A percentile compares a stretch with the other conserved stretches of the same genome.
phyloP scores from a whole-genome alignment of 2,329 filamentous ascomycete species.

The Colletotrichum cordylinicola region DNA sequence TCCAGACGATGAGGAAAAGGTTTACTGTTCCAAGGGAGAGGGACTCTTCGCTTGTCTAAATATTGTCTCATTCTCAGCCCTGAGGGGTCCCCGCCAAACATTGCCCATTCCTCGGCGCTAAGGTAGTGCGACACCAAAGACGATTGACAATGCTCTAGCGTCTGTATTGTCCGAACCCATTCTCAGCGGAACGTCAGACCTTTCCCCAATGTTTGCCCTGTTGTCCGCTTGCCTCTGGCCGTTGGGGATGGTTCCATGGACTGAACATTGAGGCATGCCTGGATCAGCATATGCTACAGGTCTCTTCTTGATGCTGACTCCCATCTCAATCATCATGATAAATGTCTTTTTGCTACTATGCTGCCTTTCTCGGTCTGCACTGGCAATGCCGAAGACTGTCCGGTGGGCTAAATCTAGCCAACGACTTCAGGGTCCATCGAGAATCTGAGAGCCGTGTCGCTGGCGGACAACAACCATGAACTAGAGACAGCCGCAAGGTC shows the following conservation, averaged over 20 bases:
- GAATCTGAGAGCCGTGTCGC: neutral
- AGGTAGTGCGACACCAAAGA: neutral
- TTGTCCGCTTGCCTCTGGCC: neutral
- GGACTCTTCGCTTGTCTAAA: neutral
- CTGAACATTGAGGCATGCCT: neutral
- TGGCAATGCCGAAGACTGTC: neutral
- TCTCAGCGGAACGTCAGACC: neutral
- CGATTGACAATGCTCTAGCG: slow-evolving; percentile 4
- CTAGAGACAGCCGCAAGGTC: neutral
- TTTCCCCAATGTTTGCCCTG: neutral
- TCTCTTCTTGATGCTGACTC: neutral
- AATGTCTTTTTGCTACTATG: neutral
- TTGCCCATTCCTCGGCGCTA: neutral
- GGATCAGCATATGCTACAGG: neutral
- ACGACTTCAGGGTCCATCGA: neutral
- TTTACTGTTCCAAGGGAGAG: neutral
- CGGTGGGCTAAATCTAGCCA: neutral
- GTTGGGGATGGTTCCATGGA: neutral
- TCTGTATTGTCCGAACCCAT: neutral
- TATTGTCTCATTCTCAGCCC: slow-evolving; percentile 5
- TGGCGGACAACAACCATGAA: neutral
- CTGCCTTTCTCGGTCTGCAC: neutral
- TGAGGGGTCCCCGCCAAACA: neutral
- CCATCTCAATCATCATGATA: neutral
- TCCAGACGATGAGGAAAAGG: neutral